Evolutionary conservation across 2,329 filamentous ascomycete genomes (phyloP), one percentile per base, ranked within the genome.

Genomic region (Fusarium subglutinans): DNA sequence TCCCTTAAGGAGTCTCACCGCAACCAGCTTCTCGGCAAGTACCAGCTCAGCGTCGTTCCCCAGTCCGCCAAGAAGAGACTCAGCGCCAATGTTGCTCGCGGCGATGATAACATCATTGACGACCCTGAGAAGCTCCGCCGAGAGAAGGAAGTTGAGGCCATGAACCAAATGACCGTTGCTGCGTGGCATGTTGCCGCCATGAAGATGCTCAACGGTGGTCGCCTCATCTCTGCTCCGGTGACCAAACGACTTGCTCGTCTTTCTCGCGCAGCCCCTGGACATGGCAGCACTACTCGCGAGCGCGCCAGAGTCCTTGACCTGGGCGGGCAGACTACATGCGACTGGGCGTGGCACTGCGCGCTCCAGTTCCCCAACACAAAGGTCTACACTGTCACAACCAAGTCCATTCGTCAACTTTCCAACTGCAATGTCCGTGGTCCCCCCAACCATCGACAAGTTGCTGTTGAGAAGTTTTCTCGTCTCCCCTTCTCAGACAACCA

Each of bases 281-380:
- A 81, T 37, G 79, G 85, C 47, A 86, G 87, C 43, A 81, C 83
- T 24, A 80, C 83, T 58, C 84, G 85, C 67, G 85, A 89, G 66
- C 88, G 91, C 30, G 85, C 91, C 8, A 87, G 93, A 40, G 92
- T 98, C 65, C 89, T 98, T 33, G 96, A 98, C 80, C 90, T 98
- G 40, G 95, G 94, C 55, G 95, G 95, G 50, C 92, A 96, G 80
- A 88, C 92, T 1, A 90, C 93, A 20, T 96, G 94, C 80, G 95
- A 97, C 82, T 99, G 96, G 96, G 96, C 94, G 28, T 99, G 96
- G 96, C 92, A 96, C 80, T 93, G 94, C 66, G 95, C 96, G 2
- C 87, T 93, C 55, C 92, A 96, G 81, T 96, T 95, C 82, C 94
- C 94, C 24, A 92, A 94, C 80, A 89, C 93, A 64, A 95, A 94